Evolutionary conservation across 2,329 filamentous ascomycete species (phyloP).

Genomic region (Thielaviopsis populi): DNA sequence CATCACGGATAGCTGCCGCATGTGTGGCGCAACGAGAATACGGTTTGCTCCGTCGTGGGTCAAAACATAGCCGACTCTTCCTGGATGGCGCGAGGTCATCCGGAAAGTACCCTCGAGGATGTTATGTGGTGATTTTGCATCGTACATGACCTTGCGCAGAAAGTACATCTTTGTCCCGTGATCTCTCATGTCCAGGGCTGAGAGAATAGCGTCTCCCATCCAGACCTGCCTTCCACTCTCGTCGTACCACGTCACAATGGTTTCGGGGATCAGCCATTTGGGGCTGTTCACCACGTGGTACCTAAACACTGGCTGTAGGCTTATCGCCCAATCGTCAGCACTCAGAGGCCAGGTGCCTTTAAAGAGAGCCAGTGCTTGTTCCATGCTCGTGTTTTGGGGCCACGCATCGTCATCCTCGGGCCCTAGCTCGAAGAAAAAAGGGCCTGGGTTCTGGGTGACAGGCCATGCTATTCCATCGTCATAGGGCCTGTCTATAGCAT

Average conservation of each 20-base stretch:
- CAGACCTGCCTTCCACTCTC: background rate
- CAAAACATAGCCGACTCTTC: background rate
- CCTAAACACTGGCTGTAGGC: background rate
- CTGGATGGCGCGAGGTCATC: background rate
- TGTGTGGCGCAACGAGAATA: conserved; percentile 3
- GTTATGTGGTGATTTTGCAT: background rate
- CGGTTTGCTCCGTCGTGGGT: conserved; percentile 2
- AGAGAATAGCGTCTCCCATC: conserved; percentile 1
- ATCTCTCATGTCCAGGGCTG: background rate
- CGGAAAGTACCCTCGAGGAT: background rate
- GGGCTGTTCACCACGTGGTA: conserved; percentile 1
- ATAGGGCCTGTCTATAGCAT: background rate
- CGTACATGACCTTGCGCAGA: background rate
- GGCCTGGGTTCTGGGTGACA: background rate
- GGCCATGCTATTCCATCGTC: background rate
- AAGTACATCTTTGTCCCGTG: conserved; percentile 1
- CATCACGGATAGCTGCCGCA: conserved; percentile 1
- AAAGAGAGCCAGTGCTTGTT: background rate
- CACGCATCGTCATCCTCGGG: background rate
- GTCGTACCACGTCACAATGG: conserved; percentile 3
- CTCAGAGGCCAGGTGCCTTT: background rate
- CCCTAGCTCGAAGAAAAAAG: conserved; percentile 1
- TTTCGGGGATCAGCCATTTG: conserved; percentile 1
- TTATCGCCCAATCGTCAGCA: conserved; percentile 1
- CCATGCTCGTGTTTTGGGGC: background rate